Conservation (phyloP, 1,139 yeast species). For the Suhomyces yuchorum region DNA sequence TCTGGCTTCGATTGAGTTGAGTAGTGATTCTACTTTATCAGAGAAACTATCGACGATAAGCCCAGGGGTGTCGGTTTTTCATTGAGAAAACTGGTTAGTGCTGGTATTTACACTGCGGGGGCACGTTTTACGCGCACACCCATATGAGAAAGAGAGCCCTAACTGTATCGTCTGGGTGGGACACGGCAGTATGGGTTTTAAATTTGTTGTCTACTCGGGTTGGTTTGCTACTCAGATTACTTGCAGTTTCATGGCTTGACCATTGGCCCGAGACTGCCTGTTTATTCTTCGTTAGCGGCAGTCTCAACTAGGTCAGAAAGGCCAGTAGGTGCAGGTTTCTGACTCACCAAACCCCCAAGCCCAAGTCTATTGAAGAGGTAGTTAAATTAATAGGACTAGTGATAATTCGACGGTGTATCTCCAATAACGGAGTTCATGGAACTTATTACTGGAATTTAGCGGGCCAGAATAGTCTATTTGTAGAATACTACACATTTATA, state of each 20-base stretch:
- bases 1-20: slow-evolving; percentile 9
- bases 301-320: not conserved
- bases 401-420: no score
- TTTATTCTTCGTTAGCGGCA: not conserved
- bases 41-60: slow-evolving; percentile 13
- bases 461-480: no score
- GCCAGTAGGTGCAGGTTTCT: not conserved
- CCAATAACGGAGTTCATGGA: no score
- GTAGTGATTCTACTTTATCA: slow-evolving; percentile 8
- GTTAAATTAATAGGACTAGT: no score
- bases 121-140: slow-evolving; percentile 1
- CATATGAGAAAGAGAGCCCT: not conserved
- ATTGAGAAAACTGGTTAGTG: slow-evolving; percentile 12
- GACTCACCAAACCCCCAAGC: no score
- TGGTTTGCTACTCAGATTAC: no score
- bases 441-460: no score
- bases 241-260: no score
- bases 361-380: no score
- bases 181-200: not conserved
- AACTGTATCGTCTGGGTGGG: not conserved
- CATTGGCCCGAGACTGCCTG: no score
- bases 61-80: slow-evolving; percentile 13
- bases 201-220: not conserved
- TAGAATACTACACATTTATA: not conserved
- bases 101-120: slow-evolving; percentile 11